Evolutionary conservation across 768 basidiomycete species (phyloP).

Genomic region (Serendipita indica): DNA sequence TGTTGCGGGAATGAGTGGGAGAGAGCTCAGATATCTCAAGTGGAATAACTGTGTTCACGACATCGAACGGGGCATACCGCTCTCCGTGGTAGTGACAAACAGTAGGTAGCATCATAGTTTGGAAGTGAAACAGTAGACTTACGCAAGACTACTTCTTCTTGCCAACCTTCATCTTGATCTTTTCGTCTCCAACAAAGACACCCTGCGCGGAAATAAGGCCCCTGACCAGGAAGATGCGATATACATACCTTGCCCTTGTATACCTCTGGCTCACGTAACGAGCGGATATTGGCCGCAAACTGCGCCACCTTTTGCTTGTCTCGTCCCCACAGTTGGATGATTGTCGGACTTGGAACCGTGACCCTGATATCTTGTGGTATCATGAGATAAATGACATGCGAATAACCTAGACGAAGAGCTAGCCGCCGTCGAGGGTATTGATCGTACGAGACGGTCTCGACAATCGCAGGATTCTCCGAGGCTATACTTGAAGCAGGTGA

Average conservation of each 20-base stretch:
- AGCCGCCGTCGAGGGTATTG: slow-evolving; percentile 22
- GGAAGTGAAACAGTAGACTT: not conserved
- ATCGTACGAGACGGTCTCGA: not conserved
- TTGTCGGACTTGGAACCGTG: slow-evolving; percentile 67
- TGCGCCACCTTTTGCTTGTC: slow-evolving; percentile 81
- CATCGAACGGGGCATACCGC: not conserved
- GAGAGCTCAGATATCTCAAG: slow-evolving; percentile 5
- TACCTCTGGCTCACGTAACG: slow-evolving; percentile 81
- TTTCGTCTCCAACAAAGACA: slow-evolving; percentile 87
- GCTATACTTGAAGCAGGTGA: not conserved
- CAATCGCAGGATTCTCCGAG: not conserved
- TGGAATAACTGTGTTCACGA: slow-evolving; percentile 6
- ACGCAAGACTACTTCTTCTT: slow-evolving; percentile 71
- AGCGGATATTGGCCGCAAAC: slow-evolving; percentile 75
- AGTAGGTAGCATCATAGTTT: not conserved
- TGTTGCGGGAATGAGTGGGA: not conserved
- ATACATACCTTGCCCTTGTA: slow-evolving; percentile 89
- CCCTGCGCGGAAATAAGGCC: slow-evolving; percentile 38
- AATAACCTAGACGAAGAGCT: slow-evolving; percentile 86
- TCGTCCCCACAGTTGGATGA: slow-evolving; percentile 65
- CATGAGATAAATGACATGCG: slow-evolving; percentile 71
- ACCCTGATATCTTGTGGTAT: slow-evolving; percentile 71
- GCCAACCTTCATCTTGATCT: slow-evolving; percentile 76
- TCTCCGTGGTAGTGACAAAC: slow-evolving; percentile 10
- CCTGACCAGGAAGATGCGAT: not conserved